Evolutionary conservation across 192 early-diverging fungal species (phyloP), one percentile per base, ranked within the genome.

Genomic region (Coemansia interrupta): DNA sequence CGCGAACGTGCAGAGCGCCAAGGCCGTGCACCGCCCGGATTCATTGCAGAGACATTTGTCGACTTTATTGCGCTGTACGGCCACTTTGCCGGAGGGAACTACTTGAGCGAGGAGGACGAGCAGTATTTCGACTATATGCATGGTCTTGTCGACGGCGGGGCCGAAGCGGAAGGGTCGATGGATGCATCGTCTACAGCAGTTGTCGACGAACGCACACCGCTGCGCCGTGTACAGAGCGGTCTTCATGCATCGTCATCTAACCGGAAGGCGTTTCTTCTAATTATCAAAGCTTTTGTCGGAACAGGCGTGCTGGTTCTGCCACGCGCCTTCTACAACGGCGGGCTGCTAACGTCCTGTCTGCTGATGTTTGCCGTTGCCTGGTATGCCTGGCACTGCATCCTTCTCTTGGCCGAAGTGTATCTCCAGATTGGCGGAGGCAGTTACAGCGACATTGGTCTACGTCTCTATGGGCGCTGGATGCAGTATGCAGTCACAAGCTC

Each of bases 11-110:
- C 91, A 5, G 76, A 75, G 36, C 75, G 80, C 36, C 78, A 80
- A 54, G 93, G 90, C 44, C 81, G 83, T 17, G 64, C 64, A 12
- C 81, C 64, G 47, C 90, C 89, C 0, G 87, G 89, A 44, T 73
- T 87, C 14, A 74, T 95, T 50, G 92, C 96, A 2, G 75, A 85
- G 42, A 91, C 88, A 56, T 98, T 96, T 82, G 83, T 95, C 36
- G 96, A 98, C 66, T 96, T 98, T 68, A 82, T 98, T 50, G 89
- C 88, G 23, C 82, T 98, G 46, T 96, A 91, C 62, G 93, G 92
- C 30, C 94, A 92, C 70, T 98, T 94, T 82, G 95, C 90, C 30
- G 95, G 94, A 45, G 95, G 95, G 63, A 89, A 93, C 60, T 85
- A 89, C 56, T 86, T 89, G 22, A 89, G 89, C 51, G 90, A 91